Conservation (phyloP, 371 early-diverging fungal species). For the Mucor velutinosus region DNA sequence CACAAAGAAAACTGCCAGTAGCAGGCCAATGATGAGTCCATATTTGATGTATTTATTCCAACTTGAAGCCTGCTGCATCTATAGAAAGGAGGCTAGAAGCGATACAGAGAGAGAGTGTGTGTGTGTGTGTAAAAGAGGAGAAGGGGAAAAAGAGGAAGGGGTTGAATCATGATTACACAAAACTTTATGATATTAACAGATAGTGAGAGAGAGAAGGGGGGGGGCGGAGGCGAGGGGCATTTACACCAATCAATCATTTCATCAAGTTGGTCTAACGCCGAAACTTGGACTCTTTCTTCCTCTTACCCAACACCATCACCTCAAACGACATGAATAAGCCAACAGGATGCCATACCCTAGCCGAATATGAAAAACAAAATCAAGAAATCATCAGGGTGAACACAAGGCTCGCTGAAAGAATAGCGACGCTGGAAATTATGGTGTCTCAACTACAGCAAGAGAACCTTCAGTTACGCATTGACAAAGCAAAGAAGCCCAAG, state of each 20-base stretch:
- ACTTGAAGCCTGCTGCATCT: neutral
- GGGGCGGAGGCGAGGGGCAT: no score
- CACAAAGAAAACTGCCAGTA: neutral
- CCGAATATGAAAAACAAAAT: conserved; percentile 14
- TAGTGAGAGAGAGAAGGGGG: neutral
- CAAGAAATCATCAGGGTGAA: conserved; percentile 12
- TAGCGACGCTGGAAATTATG: conserved; percentile 1
- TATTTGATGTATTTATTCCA: conserved; percentile 3
- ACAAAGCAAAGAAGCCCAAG: conserved; percentile 2
- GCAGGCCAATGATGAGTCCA: neutral
- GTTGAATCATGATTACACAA: neutral
- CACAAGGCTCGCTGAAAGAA: conserved; percentile 9
- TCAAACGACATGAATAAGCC: neutral
- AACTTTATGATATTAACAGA: neutral
- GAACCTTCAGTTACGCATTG: conserved; percentile 9
- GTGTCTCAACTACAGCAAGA: conserved; percentile 12
- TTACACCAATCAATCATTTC: neutral
- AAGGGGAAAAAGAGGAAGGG: neutral
- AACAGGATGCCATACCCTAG: neutral
- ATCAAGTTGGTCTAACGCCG: neutral
- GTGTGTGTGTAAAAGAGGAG: neutral
- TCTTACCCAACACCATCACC: neutral
- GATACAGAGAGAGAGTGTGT: neutral
- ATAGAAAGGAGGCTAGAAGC: neutral
- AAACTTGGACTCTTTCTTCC: neutral